A percentile compares a stretch with the other conserved stretches of the same genome.
phyloP scores from a whole-genome alignment of 208 protist species.

The Endotrypanum monterogeii region DNA sequence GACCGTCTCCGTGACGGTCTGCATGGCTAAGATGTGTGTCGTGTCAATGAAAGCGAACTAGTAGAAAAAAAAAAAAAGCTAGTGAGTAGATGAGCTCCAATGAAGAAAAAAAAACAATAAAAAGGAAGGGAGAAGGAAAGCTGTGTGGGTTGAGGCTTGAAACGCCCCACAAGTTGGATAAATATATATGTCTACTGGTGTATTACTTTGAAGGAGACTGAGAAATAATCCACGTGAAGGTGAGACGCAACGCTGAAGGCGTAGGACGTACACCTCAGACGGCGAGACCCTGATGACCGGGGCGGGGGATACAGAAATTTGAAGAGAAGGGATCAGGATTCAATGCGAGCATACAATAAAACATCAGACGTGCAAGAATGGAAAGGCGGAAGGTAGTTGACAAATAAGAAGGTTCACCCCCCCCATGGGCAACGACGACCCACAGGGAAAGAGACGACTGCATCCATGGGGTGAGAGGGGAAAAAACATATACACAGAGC shows the following conservation, averaged over 20 bases:
- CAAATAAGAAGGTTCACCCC: background rate
- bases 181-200: background rate
- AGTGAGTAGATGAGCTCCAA: background rate
- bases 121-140: background rate
- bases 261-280: background rate
- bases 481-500: background rate
- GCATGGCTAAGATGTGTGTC: background rate
- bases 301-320: background rate
- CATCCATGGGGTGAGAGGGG: background rate
- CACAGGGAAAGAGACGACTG: background rate
- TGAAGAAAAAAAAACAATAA: background rate
- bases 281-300: background rate
- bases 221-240: background rate
- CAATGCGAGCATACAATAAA: background rate
- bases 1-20: constrained; percentile 19
- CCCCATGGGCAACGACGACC: background rate
- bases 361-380: background rate
- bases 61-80: background rate
- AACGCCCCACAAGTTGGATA: background rate
- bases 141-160: too few species aligned
- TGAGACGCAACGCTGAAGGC: background rate
- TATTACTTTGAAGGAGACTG: background rate
- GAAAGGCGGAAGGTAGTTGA: background rate
- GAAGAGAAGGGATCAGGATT: background rate
- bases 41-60: background rate